Conservation (phyloP, 2,329 filamentous ascomycete species). For the Cercospora berteroae region DNA sequence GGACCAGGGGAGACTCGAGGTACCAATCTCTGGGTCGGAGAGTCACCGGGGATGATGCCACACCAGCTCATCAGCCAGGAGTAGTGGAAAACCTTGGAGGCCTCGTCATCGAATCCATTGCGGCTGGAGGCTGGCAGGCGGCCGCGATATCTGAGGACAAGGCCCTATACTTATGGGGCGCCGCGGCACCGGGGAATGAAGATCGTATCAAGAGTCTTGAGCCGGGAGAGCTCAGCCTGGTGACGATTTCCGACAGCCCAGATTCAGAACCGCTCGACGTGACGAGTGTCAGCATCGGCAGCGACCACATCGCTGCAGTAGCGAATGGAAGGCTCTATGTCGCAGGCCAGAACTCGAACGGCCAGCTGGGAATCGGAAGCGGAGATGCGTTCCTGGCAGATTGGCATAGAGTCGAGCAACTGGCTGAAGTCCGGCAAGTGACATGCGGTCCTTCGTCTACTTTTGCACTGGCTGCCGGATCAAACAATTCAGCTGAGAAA, state of each 20-base stretch:
- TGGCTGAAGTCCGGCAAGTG: slow-evolving; percentile 15
- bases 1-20: slow-evolving; percentile 55
- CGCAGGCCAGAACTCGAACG: slow-evolving; percentile 57
- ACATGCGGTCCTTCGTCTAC: slow-evolving; percentile 30
- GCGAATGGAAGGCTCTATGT: slow-evolving; percentile 54
- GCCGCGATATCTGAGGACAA: slow-evolving; percentile 59
- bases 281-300: slow-evolving; percentile 57
- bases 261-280: slow-evolving; percentile 48
- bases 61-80: slow-evolving; percentile 49
- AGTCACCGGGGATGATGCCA: slow-evolving; percentile 36
- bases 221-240: slow-evolving; percentile 32
- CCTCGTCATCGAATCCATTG: slow-evolving; percentile 55
- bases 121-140: slow-evolving; percentile 54
- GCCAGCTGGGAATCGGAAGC: slow-evolving; percentile 54
- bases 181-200: slow-evolving; percentile 28
- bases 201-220: slow-evolving; percentile 25
- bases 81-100: slow-evolving; percentile 52
- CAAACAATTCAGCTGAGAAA: not conserved
- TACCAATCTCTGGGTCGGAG: slow-evolving; percentile 59
- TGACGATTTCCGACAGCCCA: slow-evolving; percentile 40
- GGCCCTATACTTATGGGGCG: slow-evolving; percentile 63
- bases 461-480: slow-evolving; percentile 16
- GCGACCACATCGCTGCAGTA: slow-evolving; percentile 58
- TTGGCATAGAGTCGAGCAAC: slow-evolving; percentile 28
- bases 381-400: slow-evolving; percentile 25